Evolutionary conservation across 176 grass and related monocot species (phyloP).

Genomic region (Microstegium vimineum): DNA sequence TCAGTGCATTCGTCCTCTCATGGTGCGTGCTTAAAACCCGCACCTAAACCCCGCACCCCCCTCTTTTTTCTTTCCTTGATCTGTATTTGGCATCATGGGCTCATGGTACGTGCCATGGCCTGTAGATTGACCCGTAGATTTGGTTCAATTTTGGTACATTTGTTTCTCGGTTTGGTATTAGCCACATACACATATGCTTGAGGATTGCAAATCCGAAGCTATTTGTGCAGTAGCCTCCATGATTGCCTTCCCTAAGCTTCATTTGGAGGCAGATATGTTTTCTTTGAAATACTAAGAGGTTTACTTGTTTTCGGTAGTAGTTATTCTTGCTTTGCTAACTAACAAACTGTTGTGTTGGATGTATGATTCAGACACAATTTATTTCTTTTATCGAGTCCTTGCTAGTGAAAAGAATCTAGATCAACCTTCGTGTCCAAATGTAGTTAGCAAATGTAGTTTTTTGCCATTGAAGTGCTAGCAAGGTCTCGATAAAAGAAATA

Average conservation of each 20-base stretch:
- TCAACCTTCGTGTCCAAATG: too few species aligned
- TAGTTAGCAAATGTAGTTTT: too few species aligned
- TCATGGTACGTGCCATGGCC: background rate
- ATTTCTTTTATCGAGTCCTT: background rate
- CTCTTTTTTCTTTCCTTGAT: background rate
- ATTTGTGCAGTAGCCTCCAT: background rate
- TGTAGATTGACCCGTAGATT: background rate
- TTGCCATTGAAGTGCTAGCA: too few species aligned
- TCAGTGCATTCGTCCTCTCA: constrained; percentile 59
- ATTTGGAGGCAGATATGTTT: background rate
- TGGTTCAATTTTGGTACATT: background rate
- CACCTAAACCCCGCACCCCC: background rate
- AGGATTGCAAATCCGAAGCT: background rate
- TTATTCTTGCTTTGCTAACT: background rate
- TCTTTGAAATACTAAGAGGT: background rate
- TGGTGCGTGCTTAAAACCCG: constrained; percentile 45
- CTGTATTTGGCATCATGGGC: background rate
- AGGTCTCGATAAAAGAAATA: background rate
- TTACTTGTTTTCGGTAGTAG: background rate
- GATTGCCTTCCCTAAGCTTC: background rate
- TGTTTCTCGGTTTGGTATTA: background rate
- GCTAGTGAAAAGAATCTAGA: background rate
- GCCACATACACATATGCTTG: background rate
- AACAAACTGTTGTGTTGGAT: background rate
- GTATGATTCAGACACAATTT: background rate